Base-by-base conservation (phyloP, 345 rosid genomes). In the Eucalyptus pumila region DNA sequence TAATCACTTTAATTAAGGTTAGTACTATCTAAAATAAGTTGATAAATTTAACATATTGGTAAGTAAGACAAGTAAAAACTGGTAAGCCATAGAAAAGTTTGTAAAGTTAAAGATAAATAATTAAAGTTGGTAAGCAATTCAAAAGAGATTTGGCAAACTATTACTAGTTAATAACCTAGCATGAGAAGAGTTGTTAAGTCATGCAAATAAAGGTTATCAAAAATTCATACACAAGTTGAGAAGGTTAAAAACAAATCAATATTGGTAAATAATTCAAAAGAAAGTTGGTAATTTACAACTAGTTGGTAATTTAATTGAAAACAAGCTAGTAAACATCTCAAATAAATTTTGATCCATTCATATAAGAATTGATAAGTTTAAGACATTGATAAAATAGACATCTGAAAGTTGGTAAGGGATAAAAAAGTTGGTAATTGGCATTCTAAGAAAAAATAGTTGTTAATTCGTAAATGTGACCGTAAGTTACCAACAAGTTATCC, bases 391-490 rank as follows among this genome's bases (percentile, higher is more conserved):
- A 15, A 65, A 14, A n/a, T n/a, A n/a, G 3, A n/a, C 2, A n/a
- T 14, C 76, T 65, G 21, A 65, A 65, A 65, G 37, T 14, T 15
- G 76, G 40, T 15, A 2, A 14, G 5, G 8, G 76, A 65, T 1
- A 7, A 65, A n/a, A 60, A n/a, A 65, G 76, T n/a, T 65, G 19
- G 19, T 8, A 65, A 8, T n/a, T 15, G 32, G 34, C 16, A 62
- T 62, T 52, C 58, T 52, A 19, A 52, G 9, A 62, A n/a, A 65
- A 14, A n/a, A 65, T 6, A n/a, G 11, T 14, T 7, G 9, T 14
- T 4, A 14, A 8, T n/a, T n/a, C 11, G 0, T 65, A n/a, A 8
- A n/a, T 7, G 17, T 7, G 19, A 7, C 1, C 0, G 5, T 14
- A 62, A 62, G 4, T 62, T 30, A 24, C 34, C 34, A 14, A 62